Base-by-base conservation (phyloP, 2,329 filamentous ascomycete genomes). In the Mariannaea sp. region DNA sequence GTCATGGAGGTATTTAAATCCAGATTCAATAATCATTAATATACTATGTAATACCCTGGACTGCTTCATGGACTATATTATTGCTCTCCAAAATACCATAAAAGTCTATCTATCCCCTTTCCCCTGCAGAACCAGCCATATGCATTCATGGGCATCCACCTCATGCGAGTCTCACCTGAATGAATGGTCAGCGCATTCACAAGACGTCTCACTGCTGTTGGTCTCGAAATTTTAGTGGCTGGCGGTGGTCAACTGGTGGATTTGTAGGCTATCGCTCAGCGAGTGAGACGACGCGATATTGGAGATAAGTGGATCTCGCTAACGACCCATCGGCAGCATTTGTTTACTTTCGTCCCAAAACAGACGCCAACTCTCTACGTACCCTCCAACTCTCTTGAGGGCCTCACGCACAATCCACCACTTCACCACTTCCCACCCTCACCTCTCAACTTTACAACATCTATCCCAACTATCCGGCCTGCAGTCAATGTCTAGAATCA, bases 321-420 rank as follows among this genome's bases (percentile, higher is more conserved):
- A 22, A 42, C 35, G 45, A 14, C 20, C 22, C 22, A 8, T 24
- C 58, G 36, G 12, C 14, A 17, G 16, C 8, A 8, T 71, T 71
- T 71, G 69, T 71, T 71, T 71, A 71, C 69, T 70, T 71, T 65
- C 55, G 29, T 54, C 66, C 65, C 55, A 69, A 70, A 70, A 67
- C 63, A 65, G 67, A 61, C 60, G 44, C 47, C 46, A 53, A 47
- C 53, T 41, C 26, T 53, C 55, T 53, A 54, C 51, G 55, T 26
- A 40, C 55, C 56, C 56, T 48, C 57, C 38, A 43, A 42, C 39
- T 50, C 61, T 50, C 58, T n/a, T 52, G 33, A 53, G 42, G 56
- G 60, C 58, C 51, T 57, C 62, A 64, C 62, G 57, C 62, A 56
- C 41, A 50, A 40, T 52, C 58, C 46, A 59, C 58, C 43, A 62